phyloP scores from a whole-genome alignment of 768 basidiomycete genomes.

The Tephrocybe sp. region DNA sequence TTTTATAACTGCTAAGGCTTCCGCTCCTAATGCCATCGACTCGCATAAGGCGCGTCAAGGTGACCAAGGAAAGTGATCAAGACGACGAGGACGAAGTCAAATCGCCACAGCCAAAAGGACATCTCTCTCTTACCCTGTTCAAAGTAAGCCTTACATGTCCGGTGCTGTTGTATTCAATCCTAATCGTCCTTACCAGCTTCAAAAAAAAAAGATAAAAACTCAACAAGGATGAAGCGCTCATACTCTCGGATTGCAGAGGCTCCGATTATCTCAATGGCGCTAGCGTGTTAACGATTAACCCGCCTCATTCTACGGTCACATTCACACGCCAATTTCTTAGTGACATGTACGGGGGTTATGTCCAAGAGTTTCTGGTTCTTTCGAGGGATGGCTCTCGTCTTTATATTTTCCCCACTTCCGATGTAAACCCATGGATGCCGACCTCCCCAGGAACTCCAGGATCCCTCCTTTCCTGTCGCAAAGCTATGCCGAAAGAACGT shows the following conservation, averaged over 20 bases:
- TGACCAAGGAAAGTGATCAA: no score
- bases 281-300: background rate
- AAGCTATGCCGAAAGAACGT: constrained; percentile 15
- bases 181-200: no score
- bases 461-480: constrained; percentile 20
- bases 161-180: background rate
- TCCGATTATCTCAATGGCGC: background rate
- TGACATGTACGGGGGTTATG: constrained; percentile 1
- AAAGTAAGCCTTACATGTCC: background rate
- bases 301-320: background rate
- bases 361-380: background rate
- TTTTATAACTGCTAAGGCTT: no score
- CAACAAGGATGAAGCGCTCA: constrained; percentile 5
- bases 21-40: no score
- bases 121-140: background rate
- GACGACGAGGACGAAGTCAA: no score
- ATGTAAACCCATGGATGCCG: constrained; percentile 23
- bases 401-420: constrained; percentile 19
- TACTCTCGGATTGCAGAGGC: background rate
- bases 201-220: no score
- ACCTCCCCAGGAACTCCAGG: constrained; percentile 22
- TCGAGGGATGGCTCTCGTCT: background rate
- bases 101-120: no score
- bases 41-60: no score
- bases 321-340: constrained; percentile 8